These are phyloP conservation scores for Adansonia rubrostipa DNA, from an alignment of 441 rosid species.

Conservation along the genomic window DNA sequence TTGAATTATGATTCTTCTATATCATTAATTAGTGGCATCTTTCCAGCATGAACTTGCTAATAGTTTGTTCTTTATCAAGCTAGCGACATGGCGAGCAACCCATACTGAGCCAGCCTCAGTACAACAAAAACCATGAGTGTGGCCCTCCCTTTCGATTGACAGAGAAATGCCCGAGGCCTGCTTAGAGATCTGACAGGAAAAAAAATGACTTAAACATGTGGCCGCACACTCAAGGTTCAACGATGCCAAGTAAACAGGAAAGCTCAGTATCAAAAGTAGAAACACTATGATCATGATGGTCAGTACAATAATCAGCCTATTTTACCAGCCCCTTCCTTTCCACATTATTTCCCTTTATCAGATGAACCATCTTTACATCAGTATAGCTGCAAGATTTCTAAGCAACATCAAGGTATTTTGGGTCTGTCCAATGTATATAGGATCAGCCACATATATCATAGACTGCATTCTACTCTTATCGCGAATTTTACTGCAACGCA, in stretches of 20 bases:
- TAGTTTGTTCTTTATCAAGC: constrained; percentile 48
- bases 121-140: constrained; percentile 65
- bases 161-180: constrained; percentile 56
- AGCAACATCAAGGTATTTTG: neutral
- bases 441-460: neutral
- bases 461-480: constrained; percentile 6
- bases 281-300: neutral
- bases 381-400: constrained; percentile 12
- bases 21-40: constrained; percentile 11
- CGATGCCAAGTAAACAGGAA: neutral
- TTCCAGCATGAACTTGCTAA: constrained; percentile 21
- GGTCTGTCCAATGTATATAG: neutral
- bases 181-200: constrained; percentile 55
- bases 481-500: constrained; percentile 1
- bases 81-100: constrained; percentile 68
- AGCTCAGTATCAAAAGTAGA: neutral
- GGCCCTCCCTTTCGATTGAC: constrained; percentile 80
- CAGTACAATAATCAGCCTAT: neutral
- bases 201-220: neutral
- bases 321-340: neutral
- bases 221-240: neutral
- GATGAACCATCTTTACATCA: neutral
- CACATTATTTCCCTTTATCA: neutral
- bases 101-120: constrained; percentile 76
- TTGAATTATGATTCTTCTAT: neutral